Base-by-base conservation (phyloP, 2,329 filamentous ascomycete genomes). In the Hypomyces rosellus region DNA sequence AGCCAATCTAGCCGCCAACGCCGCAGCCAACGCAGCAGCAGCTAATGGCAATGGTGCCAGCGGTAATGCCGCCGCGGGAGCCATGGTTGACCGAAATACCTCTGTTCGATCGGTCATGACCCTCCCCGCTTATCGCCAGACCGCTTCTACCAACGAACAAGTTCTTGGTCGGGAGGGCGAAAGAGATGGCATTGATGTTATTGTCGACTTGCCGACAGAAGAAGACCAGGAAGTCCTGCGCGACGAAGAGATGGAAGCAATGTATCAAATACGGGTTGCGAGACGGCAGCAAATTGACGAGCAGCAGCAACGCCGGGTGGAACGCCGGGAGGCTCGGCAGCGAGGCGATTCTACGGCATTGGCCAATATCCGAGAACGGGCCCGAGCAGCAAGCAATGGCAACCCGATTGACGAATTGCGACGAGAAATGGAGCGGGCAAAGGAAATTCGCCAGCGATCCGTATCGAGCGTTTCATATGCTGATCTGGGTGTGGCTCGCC, bases 21-120 rank as follows among this genome's bases (percentile, higher is more conserved):
- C 14, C 14, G 25, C 25, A n/a, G 41, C 48, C 16, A 15, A 39
- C 15, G 34, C 39, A 33, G 46, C 47, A 22, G 38, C 34, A 34
- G n/a, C n/a, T n/a, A 39, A 50, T 34, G 42, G 45, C 38, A 42
- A 49, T 7, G 22, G 22, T 4, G 22, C 25, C 6, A 30, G 25
- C 6, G 25, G 25, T 34, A 58, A 57, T 22, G 55, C 60, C 51
- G 58, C 62, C 58, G 49, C 65, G 34, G 60, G 57, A 8, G 67
- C 66, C 52, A 69, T 65, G 1, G 81, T 96, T 12, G 88, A 92
- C 63, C 81, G 92, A 33, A 86, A 92, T 60, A 90, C 88, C 1
- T 95, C 89, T 8, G 77, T 97, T 42, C 85, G 92, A 49, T 95
- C 89, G n/a, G 84, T 97, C 50, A 93, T 96, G 79, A 97, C 93